Percentiles rank a stretch among this genome's conserved stretches.
These are phyloP conservation scores for Trichoderma erinaceum DNA, from an alignment of 495 filamentous ascomycete genomes.

Conservation along the genomic window DNA sequence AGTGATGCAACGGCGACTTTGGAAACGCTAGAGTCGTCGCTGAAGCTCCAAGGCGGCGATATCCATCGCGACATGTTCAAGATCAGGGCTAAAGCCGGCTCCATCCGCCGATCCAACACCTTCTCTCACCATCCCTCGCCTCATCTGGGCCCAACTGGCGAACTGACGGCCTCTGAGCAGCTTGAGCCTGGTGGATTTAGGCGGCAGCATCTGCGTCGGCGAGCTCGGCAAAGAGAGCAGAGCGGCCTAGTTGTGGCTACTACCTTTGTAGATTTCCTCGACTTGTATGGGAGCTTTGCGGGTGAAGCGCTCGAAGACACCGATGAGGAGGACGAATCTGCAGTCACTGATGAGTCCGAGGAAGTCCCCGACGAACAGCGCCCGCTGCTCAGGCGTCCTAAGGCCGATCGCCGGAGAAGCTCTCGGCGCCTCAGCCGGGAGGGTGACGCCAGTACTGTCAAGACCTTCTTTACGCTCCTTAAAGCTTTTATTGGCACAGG, in stretches of 20 bases:
- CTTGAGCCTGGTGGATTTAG: slow-evolving; percentile 56
- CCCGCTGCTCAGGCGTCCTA: slow-evolving; percentile 57
- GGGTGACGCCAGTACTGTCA: slow-evolving; percentile 52
- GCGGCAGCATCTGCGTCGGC: slow-evolving; percentile 50
- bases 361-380: slow-evolving; percentile 40
- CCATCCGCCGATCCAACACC: slow-evolving; percentile 50
- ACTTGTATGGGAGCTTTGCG: slow-evolving; percentile 64
- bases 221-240: slow-evolving; percentile 36
- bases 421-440: slow-evolving; percentile 54
- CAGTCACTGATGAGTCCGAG: slow-evolving; percentile 37
- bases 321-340: slow-evolving; percentile 51
- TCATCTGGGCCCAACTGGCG: slow-evolving; percentile 17
- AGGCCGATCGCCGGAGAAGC: slow-evolving; percentile 64
- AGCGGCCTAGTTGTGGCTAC: slow-evolving; percentile 46
- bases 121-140: slow-evolving; percentile 45
- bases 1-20: slow-evolving; percentile 5
- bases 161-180: slow-evolving; percentile 45
- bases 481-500: slow-evolving; percentile 63
- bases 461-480: slow-evolving; percentile 62
- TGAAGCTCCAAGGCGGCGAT: slow-evolving; percentile 60
- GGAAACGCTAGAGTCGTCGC: slow-evolving; percentile 44
- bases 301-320: slow-evolving; percentile 55
- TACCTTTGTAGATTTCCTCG: slow-evolving; percentile 65
- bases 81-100: slow-evolving; percentile 43
- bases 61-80: slow-evolving; percentile 65